These are phyloP conservation scores for Sungouiella thailandica DNA, from an alignment of 805 yeast genomes.

Conservation along the genomic window DNA sequence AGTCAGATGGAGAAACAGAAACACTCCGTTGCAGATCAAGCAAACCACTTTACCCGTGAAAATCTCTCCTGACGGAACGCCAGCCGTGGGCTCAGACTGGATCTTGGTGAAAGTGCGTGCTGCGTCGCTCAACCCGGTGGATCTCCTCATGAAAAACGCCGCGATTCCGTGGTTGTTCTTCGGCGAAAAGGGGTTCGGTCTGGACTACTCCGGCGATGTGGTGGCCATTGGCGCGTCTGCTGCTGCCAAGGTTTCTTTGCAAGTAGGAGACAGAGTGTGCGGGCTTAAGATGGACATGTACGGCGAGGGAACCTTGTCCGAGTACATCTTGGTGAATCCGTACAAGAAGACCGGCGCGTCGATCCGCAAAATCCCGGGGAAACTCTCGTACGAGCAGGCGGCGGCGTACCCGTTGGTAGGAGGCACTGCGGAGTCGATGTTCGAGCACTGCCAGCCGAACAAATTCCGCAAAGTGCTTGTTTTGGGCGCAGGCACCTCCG, in stretches of 20 bases:
- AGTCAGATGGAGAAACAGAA: constrained; percentile 15
- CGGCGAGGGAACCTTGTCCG: constrained; percentile 40
- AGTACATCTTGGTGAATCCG: constrained; percentile 42
- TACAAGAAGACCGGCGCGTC: constrained; percentile 25
- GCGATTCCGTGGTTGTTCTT: constrained; percentile 8
- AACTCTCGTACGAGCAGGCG: constrained; percentile 49
- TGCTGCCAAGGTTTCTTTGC: constrained; percentile 14
- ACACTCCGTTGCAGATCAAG: constrained; percentile 10
- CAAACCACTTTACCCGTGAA: constrained; percentile 9
- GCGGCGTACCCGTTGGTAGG: constrained; percentile 62
- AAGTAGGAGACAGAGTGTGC: constrained; percentile 26
- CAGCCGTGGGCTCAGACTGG: constrained; percentile 11
- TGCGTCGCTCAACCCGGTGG: constrained; percentile 33
- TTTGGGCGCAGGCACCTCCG: constrained; percentile 72
- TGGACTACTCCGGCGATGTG: constrained; percentile 31
- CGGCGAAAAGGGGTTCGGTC: constrained; percentile 22
- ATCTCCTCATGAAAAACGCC: constrained; percentile 18
- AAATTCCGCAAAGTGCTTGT: constrained; percentile 50
- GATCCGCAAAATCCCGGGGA: constrained; percentile 40
- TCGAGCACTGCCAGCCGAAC: constrained; percentile 29
- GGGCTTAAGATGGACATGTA: constrained; percentile 18
- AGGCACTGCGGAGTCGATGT: constrained; percentile 53
- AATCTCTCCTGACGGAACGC: constrained; percentile 2
- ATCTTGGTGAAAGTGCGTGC: constrained; percentile 28
- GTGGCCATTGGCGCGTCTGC: constrained; percentile 26